Evolutionary conservation across 805 yeast species (phyloP).

Genomic region (Wickerhamiella parazyma): DNA sequence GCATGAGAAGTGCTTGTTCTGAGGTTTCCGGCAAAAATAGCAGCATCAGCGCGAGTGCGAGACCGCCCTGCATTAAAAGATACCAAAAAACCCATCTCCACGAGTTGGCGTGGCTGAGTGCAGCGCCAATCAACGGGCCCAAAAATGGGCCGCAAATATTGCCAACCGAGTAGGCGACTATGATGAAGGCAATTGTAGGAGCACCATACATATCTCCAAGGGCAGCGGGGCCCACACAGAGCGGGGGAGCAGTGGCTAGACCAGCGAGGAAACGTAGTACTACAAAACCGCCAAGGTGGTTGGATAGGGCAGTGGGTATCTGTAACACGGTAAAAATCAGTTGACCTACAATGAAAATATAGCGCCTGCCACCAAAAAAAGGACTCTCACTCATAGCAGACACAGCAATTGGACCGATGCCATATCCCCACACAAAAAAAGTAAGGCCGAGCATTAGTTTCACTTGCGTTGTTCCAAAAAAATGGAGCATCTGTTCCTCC

Average conservation of each 20-base stretch:
- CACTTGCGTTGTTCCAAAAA: constrained; percentile 31
- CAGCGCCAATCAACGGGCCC: constrained; percentile 46
- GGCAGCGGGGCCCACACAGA: constrained; percentile 48
- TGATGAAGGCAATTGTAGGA: constrained; percentile 33
- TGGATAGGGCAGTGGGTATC: constrained; percentile 40
- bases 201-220: constrained; percentile 36
- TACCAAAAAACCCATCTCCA: constrained; percentile 50
- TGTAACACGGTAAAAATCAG: constrained; percentile 38
- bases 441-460: constrained; percentile 41
- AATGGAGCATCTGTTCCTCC: constrained; percentile 30
- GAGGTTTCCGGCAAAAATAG: constrained; percentile 39
- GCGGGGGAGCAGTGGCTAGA: constrained; percentile 40
- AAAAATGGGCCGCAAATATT: constrained; percentile 42
- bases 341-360: constrained; percentile 34
- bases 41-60: constrained; percentile 26
- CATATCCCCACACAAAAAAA: constrained; percentile 46
- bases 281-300: constrained; percentile 38
- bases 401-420: constrained; percentile 42
- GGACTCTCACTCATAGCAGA: constrained; percentile 42
- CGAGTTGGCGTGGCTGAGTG: constrained; percentile 32
- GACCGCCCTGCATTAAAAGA: constrained; percentile 29
- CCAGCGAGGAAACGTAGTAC: constrained; percentile 44
- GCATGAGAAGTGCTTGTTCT: constrained; percentile 31
- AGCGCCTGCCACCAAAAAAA: constrained; percentile 35
- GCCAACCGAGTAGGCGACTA: constrained; percentile 41